These are phyloP conservation scores for Cadophora luteo-olivacea DNA, from an alignment of 2,329 filamentous ascomycete genomes.

Conservation along the genomic window DNA sequence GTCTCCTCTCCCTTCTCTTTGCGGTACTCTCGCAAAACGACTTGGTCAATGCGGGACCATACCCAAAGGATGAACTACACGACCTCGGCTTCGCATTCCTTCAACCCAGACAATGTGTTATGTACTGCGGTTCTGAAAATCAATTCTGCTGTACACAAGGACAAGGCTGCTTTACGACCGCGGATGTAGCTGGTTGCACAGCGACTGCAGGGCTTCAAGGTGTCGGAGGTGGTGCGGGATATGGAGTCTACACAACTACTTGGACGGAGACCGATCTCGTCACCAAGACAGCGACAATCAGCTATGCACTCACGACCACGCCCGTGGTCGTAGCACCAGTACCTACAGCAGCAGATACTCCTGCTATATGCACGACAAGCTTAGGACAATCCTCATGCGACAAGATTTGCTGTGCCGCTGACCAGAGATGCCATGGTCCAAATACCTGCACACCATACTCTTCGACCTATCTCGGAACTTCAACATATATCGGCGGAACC, in stretches of 20 bases:
- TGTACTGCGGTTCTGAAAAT: slow-evolving; percentile 61
- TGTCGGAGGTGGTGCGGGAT: slow-evolving; percentile 40
- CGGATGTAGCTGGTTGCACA: slow-evolving; percentile 58
- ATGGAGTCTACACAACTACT: slow-evolving; percentile 50
- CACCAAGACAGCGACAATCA: slow-evolving; percentile 63
- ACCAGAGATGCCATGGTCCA: slow-evolving; percentile 65
- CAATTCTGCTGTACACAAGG: slow-evolving; percentile 60
- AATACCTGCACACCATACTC: slow-evolving; percentile 35
- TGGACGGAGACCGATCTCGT: slow-evolving; percentile 61
- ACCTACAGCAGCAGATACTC: slow-evolving; percentile 34
- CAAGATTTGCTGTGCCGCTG: slow-evolving; percentile 71
- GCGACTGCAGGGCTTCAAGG: slow-evolving; percentile 35
- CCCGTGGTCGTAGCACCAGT: background rate
- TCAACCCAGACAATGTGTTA: slow-evolving; percentile 54
- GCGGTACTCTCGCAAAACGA: slow-evolving; percentile 48
- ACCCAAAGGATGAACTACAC: slow-evolving; percentile 56
- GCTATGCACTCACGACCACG: slow-evolving; percentile 20
- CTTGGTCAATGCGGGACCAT: slow-evolving; percentile 53
- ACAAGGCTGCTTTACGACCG: slow-evolving; percentile 58
- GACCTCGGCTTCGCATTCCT: slow-evolving; percentile 57
- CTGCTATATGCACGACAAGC: slow-evolving; percentile 58
- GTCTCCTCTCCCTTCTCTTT: slow-evolving; percentile 47
- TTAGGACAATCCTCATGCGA: slow-evolving; percentile 68
- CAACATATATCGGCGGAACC: slow-evolving; percentile 47
- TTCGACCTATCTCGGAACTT: slow-evolving; percentile 47